Evolutionary conservation across 257 asterid genomes (phyloP), one percentile per base, ranked within the genome.

Genomic region (Gynochthodes officinalis): DNA sequence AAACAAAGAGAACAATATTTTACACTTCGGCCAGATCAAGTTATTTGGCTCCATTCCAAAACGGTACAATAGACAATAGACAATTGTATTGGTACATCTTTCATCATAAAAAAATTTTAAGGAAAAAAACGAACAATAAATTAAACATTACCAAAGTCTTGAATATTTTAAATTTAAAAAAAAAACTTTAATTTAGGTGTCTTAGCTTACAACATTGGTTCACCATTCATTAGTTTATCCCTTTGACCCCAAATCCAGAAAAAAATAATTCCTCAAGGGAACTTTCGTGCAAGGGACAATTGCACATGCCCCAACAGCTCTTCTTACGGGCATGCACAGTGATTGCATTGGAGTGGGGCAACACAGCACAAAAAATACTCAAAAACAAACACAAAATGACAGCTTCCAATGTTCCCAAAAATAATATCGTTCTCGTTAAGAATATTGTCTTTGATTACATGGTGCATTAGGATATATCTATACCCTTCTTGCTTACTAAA

Each of bases 311-410:
- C 85, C 79, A 78, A 71, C 48, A 76, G 43, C 62, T 21, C 72
- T 66, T 37, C 72, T 14, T 64, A 73, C 73, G 81, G 88, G 67
- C 39, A 46, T 32, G 69, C 84, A 81, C 72, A 50, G 60, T 71
- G 71, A 19, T 67, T 76, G 54, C n/a, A 54, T 69, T 68, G 76
- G 72, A 68, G 84, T 81, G 76, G 84, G 85, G 67, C 48, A 58
- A 40, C 76, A 62, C 43, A 78, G 61, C 55, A 18, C 69, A 40
- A 69, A 40, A 69, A 69, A 67, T 28, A 10, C 46, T 16, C 52
- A 1, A 62, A 73, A 62, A 33, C 44, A 61, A 62, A 30, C 65
- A 64, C 58, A 73, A 18, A 64, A 30, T 21, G 72, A 64, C 72
- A 64, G 69, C 69, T 69, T 69, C n/a, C 44, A 0, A 14, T 55